A percentile compares a stretch with the other conserved stretches of the same genome.
Conservation (phyloP, 495 filamentous ascomycete genomes). For the Xylaria castorea region DNA sequence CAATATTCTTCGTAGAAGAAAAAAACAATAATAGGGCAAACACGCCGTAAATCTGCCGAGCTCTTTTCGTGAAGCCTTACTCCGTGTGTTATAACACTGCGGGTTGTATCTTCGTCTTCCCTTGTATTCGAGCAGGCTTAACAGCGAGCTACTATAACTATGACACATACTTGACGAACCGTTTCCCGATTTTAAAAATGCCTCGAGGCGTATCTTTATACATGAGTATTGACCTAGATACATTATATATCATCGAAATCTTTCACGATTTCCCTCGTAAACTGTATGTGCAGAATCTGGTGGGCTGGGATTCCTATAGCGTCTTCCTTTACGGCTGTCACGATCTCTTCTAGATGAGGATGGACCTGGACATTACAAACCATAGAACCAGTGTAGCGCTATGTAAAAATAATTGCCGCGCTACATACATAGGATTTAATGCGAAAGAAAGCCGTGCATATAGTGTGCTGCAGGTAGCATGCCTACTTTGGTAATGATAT, state of each 20-base stretch:
- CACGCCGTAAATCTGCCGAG: not conserved
- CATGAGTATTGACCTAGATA: too few relatives aligned
- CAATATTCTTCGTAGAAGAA: not conserved
- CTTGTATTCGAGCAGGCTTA: not conserved
- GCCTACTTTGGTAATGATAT: too few relatives aligned
- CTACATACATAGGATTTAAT: too few relatives aligned
- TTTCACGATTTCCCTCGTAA: not conserved
- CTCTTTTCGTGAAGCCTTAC: not conserved
- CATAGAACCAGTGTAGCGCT: not conserved
- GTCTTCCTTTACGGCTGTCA: not conserved
- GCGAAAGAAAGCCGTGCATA: too few relatives aligned
- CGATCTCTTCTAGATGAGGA: not conserved
- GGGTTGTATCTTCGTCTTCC: not conserved
- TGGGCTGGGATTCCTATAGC: not conserved
- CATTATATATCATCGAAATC: not conserved
- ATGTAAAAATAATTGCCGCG: not conserved
- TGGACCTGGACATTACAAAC: not conserved
- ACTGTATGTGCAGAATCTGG: not conserved
- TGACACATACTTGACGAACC: not conserved
- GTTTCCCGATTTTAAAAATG: too few relatives aligned
- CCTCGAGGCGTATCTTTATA: too few relatives aligned
- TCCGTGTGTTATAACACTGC: not conserved
- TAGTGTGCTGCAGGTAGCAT: too few relatives aligned
- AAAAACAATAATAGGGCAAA: not conserved
- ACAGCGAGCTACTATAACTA: not conserved